Percentiles rank a stretch among this genome's conserved stretches.
Conservation (phyloP, 306 rosid species). For the Trichosanthes cucumerina region DNA sequence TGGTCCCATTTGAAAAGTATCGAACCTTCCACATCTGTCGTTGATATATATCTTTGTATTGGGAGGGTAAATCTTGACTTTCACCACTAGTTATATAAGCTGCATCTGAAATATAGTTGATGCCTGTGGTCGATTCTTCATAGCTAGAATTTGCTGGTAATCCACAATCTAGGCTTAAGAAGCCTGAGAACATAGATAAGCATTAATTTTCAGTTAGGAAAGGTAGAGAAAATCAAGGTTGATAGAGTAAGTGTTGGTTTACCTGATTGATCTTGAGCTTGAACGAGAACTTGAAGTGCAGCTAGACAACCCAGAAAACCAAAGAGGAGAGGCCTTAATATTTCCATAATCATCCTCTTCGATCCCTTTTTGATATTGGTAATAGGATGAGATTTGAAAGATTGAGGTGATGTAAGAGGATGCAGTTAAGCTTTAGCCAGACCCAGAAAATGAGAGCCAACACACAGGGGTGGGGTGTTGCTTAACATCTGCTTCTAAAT, state of each 20-base stretch:
- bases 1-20: conserved; percentile 10
- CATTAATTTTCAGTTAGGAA: not conserved
- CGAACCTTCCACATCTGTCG: not conserved
- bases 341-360: not conserved
- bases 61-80: not conserved
- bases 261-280: conserved; percentile 10
- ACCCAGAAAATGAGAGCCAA: not conserved
- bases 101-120: conserved; percentile 16
- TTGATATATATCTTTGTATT: not conserved
- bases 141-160: conserved; percentile 1
- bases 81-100: conserved; percentile 9
- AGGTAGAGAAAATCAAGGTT: not conserved
- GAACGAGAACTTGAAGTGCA: not conserved
- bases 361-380: not conserved
- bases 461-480: not conserved
- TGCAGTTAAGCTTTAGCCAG: not conserved
- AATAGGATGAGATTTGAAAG: not conserved
- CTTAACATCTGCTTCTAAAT: not conserved
- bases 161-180: conserved; percentile 29
- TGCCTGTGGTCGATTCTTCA: not conserved
- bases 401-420: not conserved
- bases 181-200: conserved; percentile 8
- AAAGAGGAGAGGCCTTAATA: not conserved
- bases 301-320: not conserved
- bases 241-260: not conserved